Evolutionary conservation across 768 basidiomycete species (phyloP), one percentile per base, ranked within the genome.

Genomic region (Astraeus odoratus): DNA sequence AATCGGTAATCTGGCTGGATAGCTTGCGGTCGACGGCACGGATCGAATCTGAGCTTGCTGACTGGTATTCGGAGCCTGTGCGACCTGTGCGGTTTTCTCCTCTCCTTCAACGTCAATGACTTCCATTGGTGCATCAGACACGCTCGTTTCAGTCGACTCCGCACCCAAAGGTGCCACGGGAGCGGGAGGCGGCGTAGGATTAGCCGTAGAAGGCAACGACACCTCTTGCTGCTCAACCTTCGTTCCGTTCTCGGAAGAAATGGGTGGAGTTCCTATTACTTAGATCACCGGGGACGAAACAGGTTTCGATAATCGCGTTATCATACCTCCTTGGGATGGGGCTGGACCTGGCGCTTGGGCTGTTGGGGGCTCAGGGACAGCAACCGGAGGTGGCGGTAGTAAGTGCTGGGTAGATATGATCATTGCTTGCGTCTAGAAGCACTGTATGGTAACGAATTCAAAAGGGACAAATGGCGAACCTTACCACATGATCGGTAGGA

Each of bases 321-420:
- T 40, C 41, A 39, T 39, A 64, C 62, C 64, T 52, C 55, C 50
- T 39, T 58, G 64, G 1, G 57, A 55, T 18, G 60, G 60, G 15
- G 50, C 47, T 20, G 54, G 47, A 7, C 49, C 49, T 27, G 57
- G 43, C 22, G 53, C 51, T 20, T 64, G 53, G 1, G 58, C 53
- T 5, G 51, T 25, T 9, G 56, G 48, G 33, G 58, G 59, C 25
- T 66, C 66, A 9, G 47, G 42, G 8, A 54, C 51, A 35, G 56
- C 57, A n/a, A 49, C 38, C 20, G 55, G 52, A 39, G 51, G 43
- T n/a, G 66, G 53, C 5, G 76, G 73, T 30, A 74, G 64, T 10
- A 95, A 70, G 64, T 94, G 90, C 52, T 86, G 80, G 1, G 91
- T 94, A 8, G 90, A 90, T 45, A 89, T 88, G 8, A 83, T 74